Evolutionary conservation across 2,329 filamentous ascomycete genomes (phyloP).

Genomic region (Stachybotrys chartarum): DNA sequence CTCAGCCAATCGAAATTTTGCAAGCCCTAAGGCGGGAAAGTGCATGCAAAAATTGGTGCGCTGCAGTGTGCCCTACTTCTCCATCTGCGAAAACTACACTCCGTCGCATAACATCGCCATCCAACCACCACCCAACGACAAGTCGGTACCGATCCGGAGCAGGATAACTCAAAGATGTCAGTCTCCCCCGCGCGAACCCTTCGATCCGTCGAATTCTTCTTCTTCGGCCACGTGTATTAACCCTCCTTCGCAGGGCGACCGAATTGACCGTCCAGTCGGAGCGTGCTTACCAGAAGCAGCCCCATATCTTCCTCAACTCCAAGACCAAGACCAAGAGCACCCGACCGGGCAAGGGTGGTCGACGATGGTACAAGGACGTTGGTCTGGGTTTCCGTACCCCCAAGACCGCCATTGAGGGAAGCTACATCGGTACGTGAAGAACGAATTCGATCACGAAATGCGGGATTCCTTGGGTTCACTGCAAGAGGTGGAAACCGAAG

Average conservation of each 20-base stretch:
- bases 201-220: background rate
- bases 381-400: conserved; percentile 98
- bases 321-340: conserved; percentile 83
- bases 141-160: conserved; percentile 30
- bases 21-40: conserved; percentile 30
- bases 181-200: conserved; percentile 14
- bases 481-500: too few relatives aligned
- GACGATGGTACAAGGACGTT: conserved; percentile 98
- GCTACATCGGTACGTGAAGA: conserved; percentile 85
- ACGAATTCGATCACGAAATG: background rate
- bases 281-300: conserved; percentile 99
- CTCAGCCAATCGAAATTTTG: conserved; percentile 29
- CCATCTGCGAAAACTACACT: conserved; percentile 27
- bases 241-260: conserved; percentile 70
- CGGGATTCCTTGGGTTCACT: too few relatives aligned
- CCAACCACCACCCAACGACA: conserved; percentile 29
- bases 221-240: conserved; percentile 16
- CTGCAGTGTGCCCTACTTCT: conserved; percentile 27
- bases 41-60: conserved; percentile 26
- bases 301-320: conserved; percentile 98
- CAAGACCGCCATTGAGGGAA: conserved; percentile 97
- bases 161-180: conserved; percentile 38
- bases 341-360: conserved; percentile 84
- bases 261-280: conserved; percentile 99
- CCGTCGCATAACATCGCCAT: conserved; percentile 18